Base-by-base conservation (phyloP, 257 asterid species). In the Fraxinus americana region DNA sequence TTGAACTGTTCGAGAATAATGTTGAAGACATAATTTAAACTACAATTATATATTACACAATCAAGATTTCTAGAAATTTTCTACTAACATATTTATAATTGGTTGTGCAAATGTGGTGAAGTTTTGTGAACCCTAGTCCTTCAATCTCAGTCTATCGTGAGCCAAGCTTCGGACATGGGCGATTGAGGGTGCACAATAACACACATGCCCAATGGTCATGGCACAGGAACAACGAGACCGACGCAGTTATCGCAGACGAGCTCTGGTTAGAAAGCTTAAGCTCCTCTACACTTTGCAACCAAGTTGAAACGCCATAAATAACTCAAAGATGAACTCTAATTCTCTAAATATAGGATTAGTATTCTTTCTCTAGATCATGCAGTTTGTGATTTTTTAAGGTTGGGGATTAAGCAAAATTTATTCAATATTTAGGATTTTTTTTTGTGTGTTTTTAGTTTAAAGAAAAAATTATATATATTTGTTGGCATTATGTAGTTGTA, bases 181-280 rank as follows among this genome's bases (percentile, higher is more conserved):
- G 96, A 71, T 72, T 92, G 81, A 87, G 86, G 82, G 72, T 94
- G 12, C 2, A 74, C 36, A 94, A 92, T 71, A 61, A 78, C 76
- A 92, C 88, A 13, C 97, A 88, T 61, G 97, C 97, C 1, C 92
- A 74, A 30, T 94, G 98, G 98, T 81, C 96, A 1, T 94, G 98
- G 98, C 94, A 87, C 61, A 81, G 97, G 27, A 94, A 94, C 89
- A 70, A 88, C 14, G 92, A 92, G 4, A 34, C 79, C 6, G 3
- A 77, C 71, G 67, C 90, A 0, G 21, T 75, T 2, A 50, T 4
- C 7, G 90, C 88, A 32, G 98, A 93, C 48, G 81, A 85, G 52
- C 36, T 90, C 4, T 90, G 94, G 98, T 69, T 93, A 12, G 79
- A 90, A 75, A 88, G 88, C 86, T 79, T 91, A 76, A 66, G 75